Conservation (phyloP, 129 eudicot species). For the Tanacetum coccineum region DNA sequence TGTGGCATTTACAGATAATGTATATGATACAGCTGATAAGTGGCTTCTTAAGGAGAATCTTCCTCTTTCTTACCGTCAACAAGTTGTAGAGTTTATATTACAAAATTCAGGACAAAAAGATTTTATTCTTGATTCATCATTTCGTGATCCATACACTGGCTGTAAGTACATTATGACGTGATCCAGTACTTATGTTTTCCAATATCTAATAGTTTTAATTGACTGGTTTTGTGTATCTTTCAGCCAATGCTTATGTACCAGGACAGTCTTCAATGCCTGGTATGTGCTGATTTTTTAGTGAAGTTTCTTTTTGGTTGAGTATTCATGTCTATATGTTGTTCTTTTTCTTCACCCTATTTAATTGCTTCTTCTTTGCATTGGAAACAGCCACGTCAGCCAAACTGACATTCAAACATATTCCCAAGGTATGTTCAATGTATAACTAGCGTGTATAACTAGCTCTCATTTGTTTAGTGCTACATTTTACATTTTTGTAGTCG, state of each 20-base stretch:
- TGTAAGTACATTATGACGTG: conserved; percentile 42
- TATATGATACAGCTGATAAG: conserved; percentile 84
- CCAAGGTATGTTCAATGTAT: conserved; percentile 57
- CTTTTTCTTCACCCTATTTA: background rate
- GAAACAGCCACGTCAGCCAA: conserved; percentile 46
- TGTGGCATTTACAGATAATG: conserved; percentile 49
- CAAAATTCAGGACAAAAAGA: conserved; percentile 82
- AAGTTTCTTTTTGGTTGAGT: conserved; percentile 11
- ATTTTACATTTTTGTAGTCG: conserved; percentile 16
- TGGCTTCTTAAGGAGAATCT: conserved; percentile 89
- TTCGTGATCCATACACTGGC: conserved; percentile 94
- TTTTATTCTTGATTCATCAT: conserved; percentile 70
- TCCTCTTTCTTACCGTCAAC: conserved; percentile 83
- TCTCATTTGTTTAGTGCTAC: background rate
- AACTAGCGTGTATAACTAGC: conserved; percentile 9
- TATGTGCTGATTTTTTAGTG: conserved; percentile 28
- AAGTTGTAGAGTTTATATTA: conserved; percentile 86
- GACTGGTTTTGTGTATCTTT: conserved; percentile 19
- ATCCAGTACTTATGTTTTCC: background rate
- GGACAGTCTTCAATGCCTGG: conserved; percentile 70
- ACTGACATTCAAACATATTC: conserved; percentile 86
- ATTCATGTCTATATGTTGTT: conserved; percentile 8
- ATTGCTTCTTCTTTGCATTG: conserved; percentile 14
- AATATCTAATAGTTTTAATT: conserved; percentile 1
- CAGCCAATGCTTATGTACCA: conserved; percentile 97